Evolutionary conservation across 2,329 filamentous ascomycete genomes (phyloP).

Genomic region (Dactylellina parvicollis): DNA sequence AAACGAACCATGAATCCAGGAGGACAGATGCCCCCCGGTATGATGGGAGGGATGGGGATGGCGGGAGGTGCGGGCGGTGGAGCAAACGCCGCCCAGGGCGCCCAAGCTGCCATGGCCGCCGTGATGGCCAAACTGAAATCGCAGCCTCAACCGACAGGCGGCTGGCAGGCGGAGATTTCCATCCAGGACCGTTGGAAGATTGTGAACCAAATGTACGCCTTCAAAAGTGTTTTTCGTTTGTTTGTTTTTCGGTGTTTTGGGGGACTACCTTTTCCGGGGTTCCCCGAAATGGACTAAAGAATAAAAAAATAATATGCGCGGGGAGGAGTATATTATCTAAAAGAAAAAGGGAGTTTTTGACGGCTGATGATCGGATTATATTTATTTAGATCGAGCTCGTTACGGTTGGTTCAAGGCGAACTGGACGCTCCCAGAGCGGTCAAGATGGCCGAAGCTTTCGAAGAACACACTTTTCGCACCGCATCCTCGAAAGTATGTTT

Average conservation of each 20-base stretch:
- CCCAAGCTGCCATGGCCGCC: slow-evolving; percentile 12
- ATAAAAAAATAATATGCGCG: too few relatives aligned
- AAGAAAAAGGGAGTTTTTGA: background rate
- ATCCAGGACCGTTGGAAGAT: slow-evolving; percentile 33
- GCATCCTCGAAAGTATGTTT: slow-evolving; percentile 28
- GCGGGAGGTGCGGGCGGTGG: slow-evolving; percentile 3
- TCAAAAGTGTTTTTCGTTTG: too few relatives aligned
- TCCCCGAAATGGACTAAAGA: too few relatives aligned
- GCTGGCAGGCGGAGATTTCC: slow-evolving; percentile 48
- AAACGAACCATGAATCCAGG: slow-evolving; percentile 24
- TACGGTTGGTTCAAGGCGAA: slow-evolving; percentile 38
- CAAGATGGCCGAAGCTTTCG: slow-evolving; percentile 49
- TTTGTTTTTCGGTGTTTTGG: too few relatives aligned
- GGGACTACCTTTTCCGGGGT: too few relatives aligned
- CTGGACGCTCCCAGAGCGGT: slow-evolving; percentile 42
- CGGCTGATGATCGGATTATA: background rate
- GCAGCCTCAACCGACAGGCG: slow-evolving; percentile 23
- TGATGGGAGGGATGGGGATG: slow-evolving; percentile 29
- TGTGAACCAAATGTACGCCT: slow-evolving; percentile 44
- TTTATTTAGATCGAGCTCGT: slow-evolving; percentile 33
- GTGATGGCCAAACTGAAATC: slow-evolving; percentile 30
- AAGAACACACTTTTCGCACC: slow-evolving; percentile 39
- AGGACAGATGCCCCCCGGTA: slow-evolving; percentile 31
- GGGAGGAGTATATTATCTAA: too few relatives aligned
- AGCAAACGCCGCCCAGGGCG: slow-evolving; percentile 10